Conservation (phyloP, 2,329 filamentous ascomycete genomes). For the Colletotrichum orchidophilum region DNA sequence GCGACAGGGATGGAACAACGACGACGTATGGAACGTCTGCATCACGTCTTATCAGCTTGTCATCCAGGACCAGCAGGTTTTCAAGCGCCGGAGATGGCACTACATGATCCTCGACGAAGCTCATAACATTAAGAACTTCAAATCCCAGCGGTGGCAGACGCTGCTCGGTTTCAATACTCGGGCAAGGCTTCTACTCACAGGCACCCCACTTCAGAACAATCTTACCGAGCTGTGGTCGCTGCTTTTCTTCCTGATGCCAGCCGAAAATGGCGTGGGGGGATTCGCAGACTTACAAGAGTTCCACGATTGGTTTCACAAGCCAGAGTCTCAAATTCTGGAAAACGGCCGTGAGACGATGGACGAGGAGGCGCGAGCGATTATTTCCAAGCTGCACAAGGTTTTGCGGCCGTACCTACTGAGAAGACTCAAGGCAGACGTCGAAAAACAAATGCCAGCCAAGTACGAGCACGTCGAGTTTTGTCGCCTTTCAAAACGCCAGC, state of each 20-base stretch:
- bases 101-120: constrained; percentile 99
- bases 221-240: constrained; percentile 97
- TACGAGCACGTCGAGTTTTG: constrained; percentile 98
- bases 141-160: constrained; percentile 96
- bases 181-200: constrained; percentile 86
- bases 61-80: constrained; percentile 90
- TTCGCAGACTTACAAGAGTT: constrained; percentile 97
- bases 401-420: constrained; percentile 91
- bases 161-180: constrained; percentile 93
- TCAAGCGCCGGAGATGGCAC: constrained; percentile 93
- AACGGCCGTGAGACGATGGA: constrained; percentile 95
- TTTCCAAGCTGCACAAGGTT: constrained; percentile 93
- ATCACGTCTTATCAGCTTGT: constrained; percentile 98
- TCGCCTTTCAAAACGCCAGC: constrained; percentile 91
- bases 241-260: constrained; percentile 95
- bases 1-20: constrained; percentile 90
- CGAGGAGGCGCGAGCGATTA: constrained; percentile 90
- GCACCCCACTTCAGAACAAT: constrained; percentile 96
- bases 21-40: constrained; percentile 95
- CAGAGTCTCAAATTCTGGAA: constrained; percentile 95
- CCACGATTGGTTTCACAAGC: constrained; percentile 93
- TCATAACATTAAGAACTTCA: constrained; percentile 99
- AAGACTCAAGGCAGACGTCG: constrained; percentile 93
- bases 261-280: constrained; percentile 84
- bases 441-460: constrained; percentile 98